These are phyloP conservation scores for Alectoria sarmentosa DNA, from an alignment of 495 filamentous ascomycete genomes.

Conservation along the genomic window DNA sequence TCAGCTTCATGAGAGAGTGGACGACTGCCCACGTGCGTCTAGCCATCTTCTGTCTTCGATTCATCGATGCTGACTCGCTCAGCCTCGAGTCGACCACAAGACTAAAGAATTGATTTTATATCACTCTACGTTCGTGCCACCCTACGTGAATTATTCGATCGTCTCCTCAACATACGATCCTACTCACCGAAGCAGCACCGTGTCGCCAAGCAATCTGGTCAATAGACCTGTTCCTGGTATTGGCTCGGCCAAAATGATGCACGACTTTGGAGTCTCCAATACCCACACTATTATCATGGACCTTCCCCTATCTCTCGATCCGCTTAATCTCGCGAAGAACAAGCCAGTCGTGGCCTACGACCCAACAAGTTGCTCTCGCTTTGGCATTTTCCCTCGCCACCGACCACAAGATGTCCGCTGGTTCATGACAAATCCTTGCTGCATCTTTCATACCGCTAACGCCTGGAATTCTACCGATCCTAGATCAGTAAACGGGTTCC, in stretches of 20 bases:
- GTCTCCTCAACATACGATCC: constrained; percentile 33
- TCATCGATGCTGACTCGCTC: constrained; percentile 5
- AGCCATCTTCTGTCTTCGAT: background rate
- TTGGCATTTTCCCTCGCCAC: constrained; percentile 56
- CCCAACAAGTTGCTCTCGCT: constrained; percentile 43
- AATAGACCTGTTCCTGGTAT: constrained; percentile 48
- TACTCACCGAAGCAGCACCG: constrained; percentile 6
- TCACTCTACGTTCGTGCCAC: constrained; percentile 51
- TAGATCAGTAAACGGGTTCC: constrained; percentile 16
- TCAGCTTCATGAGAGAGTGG: constrained; percentile 57
- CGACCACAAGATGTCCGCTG: constrained; percentile 47
- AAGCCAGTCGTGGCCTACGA: constrained; percentile 51
- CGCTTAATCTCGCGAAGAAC: constrained; percentile 46
- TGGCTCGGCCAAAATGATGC: constrained; percentile 59
- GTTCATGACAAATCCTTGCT: constrained; percentile 57
- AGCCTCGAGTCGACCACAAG: constrained; percentile 49
- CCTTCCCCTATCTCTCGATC: constrained; percentile 55
- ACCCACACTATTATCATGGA: constrained; percentile 58
- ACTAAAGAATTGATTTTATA: constrained; percentile 58
- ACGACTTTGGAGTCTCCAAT: constrained; percentile 59
- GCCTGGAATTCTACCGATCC: constrained; percentile 45
- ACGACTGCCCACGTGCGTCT: constrained; percentile 49
- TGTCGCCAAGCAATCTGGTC: constrained; percentile 26
- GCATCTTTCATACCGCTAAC: constrained; percentile 63
- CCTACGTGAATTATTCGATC: constrained; percentile 60